These are phyloP conservation scores for Trametes punicea DNA, from an alignment of 768 basidiomycete genomes.

Conservation along the genomic window DNA sequence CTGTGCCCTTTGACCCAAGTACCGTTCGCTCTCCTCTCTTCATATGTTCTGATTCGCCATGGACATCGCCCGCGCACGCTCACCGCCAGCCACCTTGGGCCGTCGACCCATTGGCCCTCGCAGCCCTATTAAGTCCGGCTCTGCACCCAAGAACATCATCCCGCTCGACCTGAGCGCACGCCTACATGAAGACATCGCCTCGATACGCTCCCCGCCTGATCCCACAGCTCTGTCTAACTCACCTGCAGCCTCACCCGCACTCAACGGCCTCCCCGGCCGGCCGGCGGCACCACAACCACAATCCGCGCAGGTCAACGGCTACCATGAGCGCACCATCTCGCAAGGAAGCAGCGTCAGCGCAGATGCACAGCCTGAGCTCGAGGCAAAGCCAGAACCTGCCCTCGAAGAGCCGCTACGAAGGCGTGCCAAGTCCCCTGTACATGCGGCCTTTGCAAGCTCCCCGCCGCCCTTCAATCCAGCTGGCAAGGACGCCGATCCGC, in stretches of 20 bases:
- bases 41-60: constrained; percentile 10
- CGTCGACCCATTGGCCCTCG: constrained; percentile 22
- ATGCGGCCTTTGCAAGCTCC: too few species aligned
- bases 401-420: not conserved
- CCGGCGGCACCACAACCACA: not conserved
- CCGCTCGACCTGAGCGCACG: constrained; percentile 21
- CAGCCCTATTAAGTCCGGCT: constrained; percentile 17
- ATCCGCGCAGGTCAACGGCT: not conserved
- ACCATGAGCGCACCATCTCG: not conserved
- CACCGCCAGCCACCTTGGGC: constrained; percentile 15
- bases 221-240: constrained; percentile 7
- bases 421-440: too few species aligned
- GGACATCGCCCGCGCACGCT: constrained; percentile 18
- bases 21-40: not conserved
- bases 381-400: not conserved
- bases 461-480: too few species aligned
- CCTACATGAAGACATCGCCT: constrained; percentile 14
- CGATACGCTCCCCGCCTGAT: constrained; percentile 5
- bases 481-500: too few species aligned
- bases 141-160: constrained; percentile 17
- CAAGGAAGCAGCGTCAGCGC: not conserved
- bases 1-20: not conserved
- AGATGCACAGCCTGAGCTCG: not conserved
- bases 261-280: not conserved
- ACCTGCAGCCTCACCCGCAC: constrained; percentile 6